Base-by-base conservation (phyloP, 2,329 filamentous ascomycete species). In the Fusarium sp. region DNA sequence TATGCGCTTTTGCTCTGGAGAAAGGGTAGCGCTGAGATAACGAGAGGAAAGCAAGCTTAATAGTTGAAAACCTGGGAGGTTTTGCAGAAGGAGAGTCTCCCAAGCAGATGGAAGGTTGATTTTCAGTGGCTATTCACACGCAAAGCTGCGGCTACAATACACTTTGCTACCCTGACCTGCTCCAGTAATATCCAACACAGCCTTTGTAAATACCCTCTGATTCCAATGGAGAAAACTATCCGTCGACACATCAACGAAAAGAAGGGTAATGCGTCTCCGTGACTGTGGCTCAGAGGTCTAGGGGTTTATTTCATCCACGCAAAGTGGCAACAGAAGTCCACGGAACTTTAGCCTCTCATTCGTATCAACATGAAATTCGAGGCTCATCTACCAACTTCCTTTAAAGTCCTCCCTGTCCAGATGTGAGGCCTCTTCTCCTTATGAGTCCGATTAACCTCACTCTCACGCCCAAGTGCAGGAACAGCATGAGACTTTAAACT, bases 341-440 rank as follows among this genome's bases (percentile, higher is more conserved):
- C 3, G 10, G 15, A 27, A 27, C 27, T 47, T 47, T 0, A 2
- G 1, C 9, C 17, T 8, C 0, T 17, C 3, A 27, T 12, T 8
- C n/a, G 45, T 29, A 47, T 20, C 15, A 20, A 36, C 4, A 47
- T 14, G 20, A n/a, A 31, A 20, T 47, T 17, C n/a, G 4, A 22
- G 20, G 6, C n/a, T 35, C 7, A 7, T 18, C 15, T 33, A 22
- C 7, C 0, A 22, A 18, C n/a, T 4, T 25, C 10, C 12, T n/a
- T 18, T 11, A 33, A 15, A 33, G 15, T 14, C 18, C 5, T 4
- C 8, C 0, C 15, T 33, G 15, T 7, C 10, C 15, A 22, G 17
- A 3, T 3, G 46, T 14, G 14, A 2, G 11, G n/a, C 0, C 22
- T 8, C 22, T 7, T 49, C 29, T 49, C 11, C 7, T 33, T 5